Evolutionary conservation across 495 filamentous ascomycete species (phyloP).

Genomic region (Aspergillus egyptiacus): DNA sequence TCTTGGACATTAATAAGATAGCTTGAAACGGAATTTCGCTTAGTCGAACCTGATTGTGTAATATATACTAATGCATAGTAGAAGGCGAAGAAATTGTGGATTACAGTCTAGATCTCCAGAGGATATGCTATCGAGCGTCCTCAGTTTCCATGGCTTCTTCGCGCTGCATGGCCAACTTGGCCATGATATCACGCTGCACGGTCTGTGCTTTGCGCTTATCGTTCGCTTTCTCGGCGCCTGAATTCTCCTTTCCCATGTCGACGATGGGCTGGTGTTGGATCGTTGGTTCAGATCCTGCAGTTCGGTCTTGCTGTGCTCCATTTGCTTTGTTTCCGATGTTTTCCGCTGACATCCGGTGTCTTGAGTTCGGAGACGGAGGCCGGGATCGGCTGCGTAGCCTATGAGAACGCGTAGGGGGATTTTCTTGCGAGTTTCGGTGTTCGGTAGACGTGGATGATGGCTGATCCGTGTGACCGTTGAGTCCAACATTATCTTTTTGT

Average conservation of each 20-base stretch:
- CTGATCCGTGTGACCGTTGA: constrained; percentile 5
- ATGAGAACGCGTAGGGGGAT: constrained; percentile 9
- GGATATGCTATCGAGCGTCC: constrained; percentile 16
- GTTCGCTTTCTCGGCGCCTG: constrained; percentile 5
- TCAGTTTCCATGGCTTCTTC: constrained; percentile 42
- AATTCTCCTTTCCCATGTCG: constrained; percentile 13
- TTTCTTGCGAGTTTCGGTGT: constrained; percentile 1
- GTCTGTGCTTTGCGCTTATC: constrained; percentile 36
- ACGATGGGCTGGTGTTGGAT: neutral
- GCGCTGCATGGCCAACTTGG: constrained; percentile 36
- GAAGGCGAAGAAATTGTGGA: neutral
- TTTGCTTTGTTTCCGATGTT: neutral
- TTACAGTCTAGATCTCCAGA: no score
- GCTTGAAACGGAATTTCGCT: no score
- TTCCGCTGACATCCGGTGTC: neutral
- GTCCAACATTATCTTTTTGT: constrained; percentile 15
- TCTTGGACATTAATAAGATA: no score
- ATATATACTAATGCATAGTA: constrained; percentile 1
- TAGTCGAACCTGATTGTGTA: no score
- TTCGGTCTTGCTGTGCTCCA: neutral
- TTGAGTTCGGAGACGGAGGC: constrained; percentile 7
- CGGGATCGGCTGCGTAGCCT: constrained; percentile 19
- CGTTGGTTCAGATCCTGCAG: neutral
- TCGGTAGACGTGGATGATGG: constrained; percentile 13
- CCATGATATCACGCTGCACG: constrained; percentile 34